phyloP scores from a whole-genome alignment of 225 moss, liverwort and hornwort species.

The Thuidium tamariscinum region DNA sequence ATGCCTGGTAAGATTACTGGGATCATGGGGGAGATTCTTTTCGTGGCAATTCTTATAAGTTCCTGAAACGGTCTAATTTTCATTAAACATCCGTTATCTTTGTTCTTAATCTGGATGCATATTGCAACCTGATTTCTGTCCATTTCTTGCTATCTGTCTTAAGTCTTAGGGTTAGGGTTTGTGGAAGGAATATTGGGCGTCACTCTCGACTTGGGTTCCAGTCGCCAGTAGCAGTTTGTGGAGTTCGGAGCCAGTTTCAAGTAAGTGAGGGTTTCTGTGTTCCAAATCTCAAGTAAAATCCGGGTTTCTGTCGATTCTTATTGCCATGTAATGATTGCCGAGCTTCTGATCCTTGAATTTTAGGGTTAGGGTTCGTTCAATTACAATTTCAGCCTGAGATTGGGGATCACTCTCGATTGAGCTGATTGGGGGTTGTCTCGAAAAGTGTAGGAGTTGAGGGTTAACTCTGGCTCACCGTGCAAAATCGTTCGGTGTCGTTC shows the following conservation, averaged over 20 bases:
- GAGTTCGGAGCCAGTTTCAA: not conserved
- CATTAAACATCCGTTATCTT: not conserved
- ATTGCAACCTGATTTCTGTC: not conserved
- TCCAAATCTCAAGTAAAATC: not conserved
- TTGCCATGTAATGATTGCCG: not conserved
- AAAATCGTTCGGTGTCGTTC: not conserved
- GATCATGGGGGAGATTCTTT: not conserved
- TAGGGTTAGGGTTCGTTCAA: not conserved
- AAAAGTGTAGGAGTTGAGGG: not conserved
- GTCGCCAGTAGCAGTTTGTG: not conserved
- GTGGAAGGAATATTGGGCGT: not conserved
- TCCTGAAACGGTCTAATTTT: not conserved
- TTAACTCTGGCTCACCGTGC: not conserved
- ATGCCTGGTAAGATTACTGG: not conserved
- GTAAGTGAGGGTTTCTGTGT: not conserved
- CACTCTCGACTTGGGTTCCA: not conserved
- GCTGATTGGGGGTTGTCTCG: not conserved
- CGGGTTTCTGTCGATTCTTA: not conserved
- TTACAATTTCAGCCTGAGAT: not conserved
- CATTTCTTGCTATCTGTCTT: not conserved
- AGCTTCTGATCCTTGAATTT: not conserved
- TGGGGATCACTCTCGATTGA: not conserved
- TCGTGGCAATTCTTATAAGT: not conserved
- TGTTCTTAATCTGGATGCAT: not conserved
- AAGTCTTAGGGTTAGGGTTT: not conserved